Evolutionary conservation across 1,284 basidiomycete genomes (phyloP), one percentile per base, ranked within the genome.

Genomic region (Cutaneotrichosporon dermatis): DNA sequence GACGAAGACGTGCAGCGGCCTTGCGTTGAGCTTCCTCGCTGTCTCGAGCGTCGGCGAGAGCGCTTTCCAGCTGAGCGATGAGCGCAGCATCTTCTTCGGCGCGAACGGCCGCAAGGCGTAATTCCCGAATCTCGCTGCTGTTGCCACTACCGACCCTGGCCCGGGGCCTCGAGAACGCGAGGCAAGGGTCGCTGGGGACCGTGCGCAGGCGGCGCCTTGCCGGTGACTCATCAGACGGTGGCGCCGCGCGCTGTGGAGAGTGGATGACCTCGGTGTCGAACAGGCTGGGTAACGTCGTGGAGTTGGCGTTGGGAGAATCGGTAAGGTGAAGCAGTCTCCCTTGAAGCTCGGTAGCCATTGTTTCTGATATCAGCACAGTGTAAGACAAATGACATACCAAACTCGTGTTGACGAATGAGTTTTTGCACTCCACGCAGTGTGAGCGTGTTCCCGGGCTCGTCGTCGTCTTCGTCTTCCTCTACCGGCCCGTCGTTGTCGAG

Each of bases 1-100:
- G 67, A 13, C 66, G 62, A 41, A 74, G 61, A 35, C 74, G 63
- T 0, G 71, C 69, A 0, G 66, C 70, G 1, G 68, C 58, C 48
- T 71, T 75, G 11, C 74, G 49, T 52, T 74, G 71, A 8, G 45
- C 58, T 42, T 75, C 74, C 42, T 75, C 74, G 7, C 70, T 60
- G 8, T 71, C 72, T 8, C 63, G 61, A 4, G 74, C 71, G 33
- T 75, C 74, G 25, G 62, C 53, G n/a, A 75, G 58, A 6, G 71
- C 70, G n/a, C 61, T 54, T 50, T 75, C 74, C 1, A 75, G 62
- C 9, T 61, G 55, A 2, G 61, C 57, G 35, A 75, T 66, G 12
- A 65, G 59, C 8, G 70, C 70, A 34, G 73, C 71, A 15, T 65
- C 61, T 48, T 72, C 72, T 11, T 60, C 66, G 43, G 62, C 62